Conservation (phyloP, 2,329 filamentous ascomycete genomes). For the Teratosphaeria gauchensis region DNA sequence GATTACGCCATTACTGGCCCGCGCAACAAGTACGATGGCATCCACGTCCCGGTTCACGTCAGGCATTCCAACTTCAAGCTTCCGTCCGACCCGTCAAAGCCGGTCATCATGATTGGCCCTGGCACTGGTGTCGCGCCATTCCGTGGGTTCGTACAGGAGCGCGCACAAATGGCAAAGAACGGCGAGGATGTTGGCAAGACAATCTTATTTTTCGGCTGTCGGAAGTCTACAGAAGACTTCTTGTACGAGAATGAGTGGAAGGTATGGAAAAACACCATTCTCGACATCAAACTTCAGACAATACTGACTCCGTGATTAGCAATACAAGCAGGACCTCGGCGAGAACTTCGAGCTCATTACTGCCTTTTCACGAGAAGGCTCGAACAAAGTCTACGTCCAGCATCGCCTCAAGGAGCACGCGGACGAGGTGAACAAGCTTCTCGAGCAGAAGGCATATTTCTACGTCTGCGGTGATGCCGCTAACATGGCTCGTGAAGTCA, state of each 20-base stretch:
- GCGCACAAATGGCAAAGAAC: slow-evolving; percentile 69
- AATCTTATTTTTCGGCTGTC: slow-evolving; percentile 89
- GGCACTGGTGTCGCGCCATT: slow-evolving; percentile 97
- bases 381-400: slow-evolving; percentile 93
- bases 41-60: slow-evolving; percentile 89
- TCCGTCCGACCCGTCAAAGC: slow-evolving; percentile 86
- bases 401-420: slow-evolving; percentile 78
- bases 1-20: slow-evolving; percentile 83
- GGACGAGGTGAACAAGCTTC: slow-evolving; percentile 75
- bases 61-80: slow-evolving; percentile 99
- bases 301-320: slow-evolving; percentile 40
- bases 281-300: neutral
- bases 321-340: slow-evolving; percentile 72
- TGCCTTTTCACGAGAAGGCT: slow-evolving; percentile 83
- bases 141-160: slow-evolving; percentile 94
- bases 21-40: slow-evolving; percentile 92
- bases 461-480: slow-evolving; percentile 98
- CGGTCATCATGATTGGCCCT: slow-evolving; percentile 90
- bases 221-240: slow-evolving; percentile 81
- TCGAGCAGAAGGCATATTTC: slow-evolving; percentile 82
- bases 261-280: slow-evolving; percentile 47
- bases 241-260: slow-evolving; percentile 87
- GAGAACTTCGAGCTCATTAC: slow-evolving; percentile 85
- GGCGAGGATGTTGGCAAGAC: slow-evolving; percentile 80
- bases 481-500: slow-evolving; percentile 52